phyloP scores from a whole-genome alignment of 2,329 filamentous ascomycete species.

The Aspergillus awamori region DNA sequence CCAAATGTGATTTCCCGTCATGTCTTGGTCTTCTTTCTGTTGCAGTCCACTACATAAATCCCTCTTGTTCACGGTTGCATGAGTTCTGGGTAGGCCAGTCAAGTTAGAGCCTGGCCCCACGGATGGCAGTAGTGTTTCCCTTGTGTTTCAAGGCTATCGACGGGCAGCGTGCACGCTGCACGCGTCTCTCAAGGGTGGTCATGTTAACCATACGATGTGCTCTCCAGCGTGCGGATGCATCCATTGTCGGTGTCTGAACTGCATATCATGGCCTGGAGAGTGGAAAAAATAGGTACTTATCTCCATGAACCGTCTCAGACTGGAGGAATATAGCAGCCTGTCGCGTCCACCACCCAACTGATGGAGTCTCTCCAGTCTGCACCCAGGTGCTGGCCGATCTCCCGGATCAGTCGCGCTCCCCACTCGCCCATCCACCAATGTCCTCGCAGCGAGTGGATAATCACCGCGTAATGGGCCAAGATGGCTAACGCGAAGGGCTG shows the following conservation, averaged over 20 bases:
- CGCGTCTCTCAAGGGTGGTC: neutral
- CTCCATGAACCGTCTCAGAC: conserved; percentile 10
- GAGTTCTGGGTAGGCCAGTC: neutral
- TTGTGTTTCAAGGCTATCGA: neutral
- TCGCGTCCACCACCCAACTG: conserved; percentile 39
- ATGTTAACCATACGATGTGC: neutral
- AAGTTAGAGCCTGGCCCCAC: neutral
- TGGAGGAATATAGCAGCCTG: conserved; percentile 31
- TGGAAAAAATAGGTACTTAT: neutral
- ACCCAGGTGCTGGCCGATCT: conserved; percentile 48
- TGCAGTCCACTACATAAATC: neutral
- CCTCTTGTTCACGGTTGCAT: neutral
- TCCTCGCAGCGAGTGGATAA: conserved; percentile 61
- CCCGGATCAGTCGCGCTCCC: conserved; percentile 66
- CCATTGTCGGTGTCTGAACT: too few relatives aligned
- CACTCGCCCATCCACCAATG: conserved; percentile 74
- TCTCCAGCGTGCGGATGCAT: too few relatives aligned
- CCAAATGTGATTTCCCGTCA: neutral
- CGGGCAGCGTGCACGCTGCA: neutral
- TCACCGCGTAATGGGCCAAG: conserved; percentile 48
- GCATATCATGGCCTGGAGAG: neutral
- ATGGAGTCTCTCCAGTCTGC: conserved; percentile 33
- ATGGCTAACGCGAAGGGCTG: conserved; percentile 48
- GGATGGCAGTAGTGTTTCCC: neutral
- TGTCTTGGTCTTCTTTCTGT: neutral